Percentiles rank a stretch among this genome's conserved stretches.
Conservation (phyloP, 176 grass and related monocot genomes). For the Typha latifolia region DNA sequence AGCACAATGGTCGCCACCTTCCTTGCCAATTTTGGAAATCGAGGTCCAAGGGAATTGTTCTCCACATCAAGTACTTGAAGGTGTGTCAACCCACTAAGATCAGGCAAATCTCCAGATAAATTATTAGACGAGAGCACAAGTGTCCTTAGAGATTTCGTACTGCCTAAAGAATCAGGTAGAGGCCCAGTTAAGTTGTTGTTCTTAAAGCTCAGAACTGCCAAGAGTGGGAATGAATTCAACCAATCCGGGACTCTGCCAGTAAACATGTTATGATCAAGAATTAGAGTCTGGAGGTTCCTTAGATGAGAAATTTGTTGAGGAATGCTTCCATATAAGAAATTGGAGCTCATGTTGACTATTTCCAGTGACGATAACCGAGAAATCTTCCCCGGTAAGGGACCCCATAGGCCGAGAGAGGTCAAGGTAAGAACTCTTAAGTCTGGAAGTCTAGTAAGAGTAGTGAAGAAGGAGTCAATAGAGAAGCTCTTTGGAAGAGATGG, state of each 20-base stretch:
- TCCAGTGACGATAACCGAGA: constrained; percentile 45
- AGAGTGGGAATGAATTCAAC: constrained; percentile 35
- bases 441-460: constrained; percentile 64
- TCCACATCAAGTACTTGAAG: constrained; percentile 67
- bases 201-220: constrained; percentile 63
- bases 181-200: constrained; percentile 64
- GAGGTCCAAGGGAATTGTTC: constrained; percentile 63
- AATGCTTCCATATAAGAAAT: constrained; percentile 59
- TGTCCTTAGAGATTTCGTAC: constrained; percentile 45
- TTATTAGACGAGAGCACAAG: constrained; percentile 72
- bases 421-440: constrained; percentile 85
- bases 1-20: constrained; percentile 67
- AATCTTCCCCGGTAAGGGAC: constrained; percentile 56
- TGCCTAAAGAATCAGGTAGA: constrained; percentile 48
- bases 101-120: constrained; percentile 57
- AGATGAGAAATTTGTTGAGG: constrained; percentile 48
- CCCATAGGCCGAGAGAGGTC: constrained; percentile 76
- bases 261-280: constrained; percentile 84
- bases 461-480: constrained; percentile 58
- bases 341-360: constrained; percentile 84
- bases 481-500: constrained; percentile 61
- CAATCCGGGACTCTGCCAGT: constrained; percentile 42
- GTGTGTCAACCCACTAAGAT: constrained; percentile 37
- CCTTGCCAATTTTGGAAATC: constrained; percentile 59
- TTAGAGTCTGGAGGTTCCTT: constrained; percentile 56